These are phyloP conservation scores for button mushroom (Agaricus bisporus) DNA, from an alignment of 768 basidiomycete genomes.

Conservation along the genomic window DNA sequence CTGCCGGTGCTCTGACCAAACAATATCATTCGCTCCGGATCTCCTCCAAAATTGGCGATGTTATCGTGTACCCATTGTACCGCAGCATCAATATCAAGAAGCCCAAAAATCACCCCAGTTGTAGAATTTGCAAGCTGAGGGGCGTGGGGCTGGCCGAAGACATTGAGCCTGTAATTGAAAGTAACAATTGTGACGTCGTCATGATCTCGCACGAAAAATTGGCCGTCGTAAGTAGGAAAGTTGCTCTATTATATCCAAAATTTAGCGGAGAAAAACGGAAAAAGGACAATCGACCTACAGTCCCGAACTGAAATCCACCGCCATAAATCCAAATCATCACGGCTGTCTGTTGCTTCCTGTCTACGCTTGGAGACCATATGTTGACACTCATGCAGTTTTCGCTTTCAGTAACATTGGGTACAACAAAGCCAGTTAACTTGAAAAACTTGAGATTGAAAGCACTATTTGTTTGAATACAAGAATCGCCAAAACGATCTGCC, in stretches of 20 bases:
- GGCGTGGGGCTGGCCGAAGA: constrained; percentile 35
- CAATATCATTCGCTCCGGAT: constrained; percentile 29
- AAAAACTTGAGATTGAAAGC: constrained; percentile 18
- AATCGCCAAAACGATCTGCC: constrained; percentile 24
- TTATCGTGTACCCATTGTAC: constrained; percentile 43
- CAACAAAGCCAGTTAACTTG: constrained; percentile 19
- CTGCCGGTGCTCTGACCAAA: constrained; percentile 34
- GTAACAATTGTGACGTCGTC: constrained; percentile 30
- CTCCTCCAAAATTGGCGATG: constrained; percentile 39
- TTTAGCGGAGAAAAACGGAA: background rate
- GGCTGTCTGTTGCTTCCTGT: constrained; percentile 19
- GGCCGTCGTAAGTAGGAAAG: constrained; percentile 21
- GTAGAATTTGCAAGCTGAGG: constrained; percentile 25
- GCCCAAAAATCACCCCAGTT: constrained; percentile 31
- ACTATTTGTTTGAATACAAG: constrained; percentile 23
- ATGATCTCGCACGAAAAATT: constrained; percentile 25
- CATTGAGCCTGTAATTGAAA: constrained; percentile 34
- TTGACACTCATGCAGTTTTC: constrained; percentile 33
- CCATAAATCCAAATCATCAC: constrained; percentile 33
- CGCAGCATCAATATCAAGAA: constrained; percentile 32
- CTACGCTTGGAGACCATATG: constrained; percentile 27
- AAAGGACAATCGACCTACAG: constrained; percentile 17
- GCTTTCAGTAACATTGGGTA: constrained; percentile 23
- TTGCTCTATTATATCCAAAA: constrained; percentile 19
- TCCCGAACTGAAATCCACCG: constrained; percentile 28